Evolutionary conservation across 495 filamentous ascomycete genomes (phyloP), one percentile per base, ranked within the genome.

Genomic region (Amorphotheca resinae): DNA sequence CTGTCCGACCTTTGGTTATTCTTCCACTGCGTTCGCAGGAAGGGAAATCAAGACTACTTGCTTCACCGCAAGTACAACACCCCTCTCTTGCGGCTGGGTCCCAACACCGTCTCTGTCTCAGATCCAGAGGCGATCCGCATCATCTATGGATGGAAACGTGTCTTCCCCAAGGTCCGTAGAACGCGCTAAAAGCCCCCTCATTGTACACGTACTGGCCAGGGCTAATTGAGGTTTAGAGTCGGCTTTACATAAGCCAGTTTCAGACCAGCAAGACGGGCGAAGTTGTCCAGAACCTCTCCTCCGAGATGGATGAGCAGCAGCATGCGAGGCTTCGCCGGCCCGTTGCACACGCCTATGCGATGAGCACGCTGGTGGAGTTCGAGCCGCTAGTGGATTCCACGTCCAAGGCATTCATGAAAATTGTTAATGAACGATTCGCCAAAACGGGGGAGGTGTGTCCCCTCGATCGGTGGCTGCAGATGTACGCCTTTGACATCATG

Each of bases 21-120:
- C 20, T 34, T 43, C 16, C 4, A 16, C n/a, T n/a, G 35, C 12
- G 6, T 33, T n/a, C n/a, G n/a, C n/a, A n/a, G 15, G 20, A 9
- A 22, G 1, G 15, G 44, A 22, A n/a, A 11, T 22, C 21, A 5
- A 23, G 25, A 44, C 35, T 39, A 17, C 9, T 17, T 40, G 0
- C 52, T 77, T 8, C 76, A 79, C 42, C 17, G 51, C n/a, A 53
- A 55, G 15, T 74, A 77, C 49, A 74, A 15, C 25, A 16, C n/a
- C n/a, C n/a, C n/a, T n/a, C n/a, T 41, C 0, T 7, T 41, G 23
- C 23, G 37, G 8, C 56, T 77, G 6, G 73, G 72, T 0, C 73
- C 74, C 0, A 62, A 68, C 22, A 63, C 64, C 26, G 57, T 78
- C 9, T 75, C 67, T 40, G 58, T 76, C 5, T 54, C 66, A 22